These are phyloP conservation scores for Dendrocalamus sinicus DNA, from an alignment of 176 grass and related monocot genomes.

Conservation along the genomic window DNA sequence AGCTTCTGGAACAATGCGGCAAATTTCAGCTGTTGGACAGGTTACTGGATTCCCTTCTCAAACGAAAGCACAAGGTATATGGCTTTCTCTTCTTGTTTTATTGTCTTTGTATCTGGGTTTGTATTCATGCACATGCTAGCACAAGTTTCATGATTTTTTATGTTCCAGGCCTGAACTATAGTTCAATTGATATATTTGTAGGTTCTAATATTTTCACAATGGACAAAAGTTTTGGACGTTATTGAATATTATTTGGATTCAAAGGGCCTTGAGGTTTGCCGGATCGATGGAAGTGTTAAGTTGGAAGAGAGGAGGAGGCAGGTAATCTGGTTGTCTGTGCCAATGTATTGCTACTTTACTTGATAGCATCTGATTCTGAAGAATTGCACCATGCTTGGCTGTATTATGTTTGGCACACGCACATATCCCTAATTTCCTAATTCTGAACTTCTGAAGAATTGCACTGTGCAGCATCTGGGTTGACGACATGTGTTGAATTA, in stretches of 20 bases:
- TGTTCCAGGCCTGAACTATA: constrained; percentile 14
- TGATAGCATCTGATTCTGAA: neutral
- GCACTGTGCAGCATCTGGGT: too few species aligned
- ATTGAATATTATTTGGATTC: constrained; percentile 80
- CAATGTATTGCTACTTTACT: constrained; percentile 22
- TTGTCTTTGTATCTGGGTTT: constrained; percentile 17
- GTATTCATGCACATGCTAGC: neutral
- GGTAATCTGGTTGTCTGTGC: constrained; percentile 54
- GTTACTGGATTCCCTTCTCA: constrained; percentile 59
- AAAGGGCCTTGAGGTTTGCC: constrained; percentile 71
- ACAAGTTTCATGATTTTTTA: neutral
- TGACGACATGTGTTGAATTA: neutral
- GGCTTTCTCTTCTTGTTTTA: constrained; percentile 39
- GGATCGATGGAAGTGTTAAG: constrained; percentile 86
- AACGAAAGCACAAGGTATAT: constrained; percentile 77
- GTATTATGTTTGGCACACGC: neutral
- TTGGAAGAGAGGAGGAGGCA: constrained; percentile 73
- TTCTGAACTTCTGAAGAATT: neutral
- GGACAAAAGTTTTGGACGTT: constrained; percentile 90
- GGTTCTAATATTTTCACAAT: constrained; percentile 97
- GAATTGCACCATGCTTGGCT: neutral
- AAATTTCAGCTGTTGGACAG: constrained; percentile 88
- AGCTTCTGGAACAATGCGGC: constrained; percentile 78
- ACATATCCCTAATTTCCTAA: neutral
- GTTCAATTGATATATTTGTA: constrained; percentile 42